Conservation (phyloP, 2,329 filamentous ascomycete species). For the Fusarium nelsonii region DNA sequence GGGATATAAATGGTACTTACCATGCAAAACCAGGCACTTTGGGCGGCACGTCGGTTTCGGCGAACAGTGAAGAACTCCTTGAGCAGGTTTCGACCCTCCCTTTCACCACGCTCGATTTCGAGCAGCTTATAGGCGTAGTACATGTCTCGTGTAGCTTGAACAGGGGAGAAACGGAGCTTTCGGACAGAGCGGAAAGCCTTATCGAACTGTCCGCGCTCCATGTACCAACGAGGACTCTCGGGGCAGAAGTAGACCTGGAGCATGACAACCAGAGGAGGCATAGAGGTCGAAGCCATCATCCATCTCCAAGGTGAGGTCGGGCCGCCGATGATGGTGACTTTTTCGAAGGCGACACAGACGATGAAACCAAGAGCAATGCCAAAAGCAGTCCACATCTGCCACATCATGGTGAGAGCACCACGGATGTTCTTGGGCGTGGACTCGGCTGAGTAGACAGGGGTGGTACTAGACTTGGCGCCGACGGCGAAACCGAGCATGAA, state of each 20-base stretch:
- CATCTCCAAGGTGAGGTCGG: constrained; percentile 51
- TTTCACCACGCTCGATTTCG: constrained; percentile 49
- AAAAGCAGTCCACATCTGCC: constrained; percentile 54
- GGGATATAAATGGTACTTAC: constrained; percentile 19
- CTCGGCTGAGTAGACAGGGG: constrained; percentile 54
- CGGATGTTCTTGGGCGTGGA: constrained; percentile 55
- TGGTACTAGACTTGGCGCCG: constrained; percentile 54
- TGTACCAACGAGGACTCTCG: constrained; percentile 66
- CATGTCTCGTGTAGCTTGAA: constrained; percentile 65
- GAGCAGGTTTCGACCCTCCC: constrained; percentile 49
- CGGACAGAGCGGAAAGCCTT: constrained; percentile 61
- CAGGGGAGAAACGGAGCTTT: constrained; percentile 59
- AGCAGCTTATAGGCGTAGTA: constrained; percentile 61
- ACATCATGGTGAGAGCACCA: constrained; percentile 56
- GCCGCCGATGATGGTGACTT: constrained; percentile 52
- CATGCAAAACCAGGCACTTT: constrained; percentile 55
- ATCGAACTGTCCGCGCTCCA: constrained; percentile 61
- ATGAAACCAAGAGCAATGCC: constrained; percentile 58
- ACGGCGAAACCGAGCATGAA: constrained; percentile 55
- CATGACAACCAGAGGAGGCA: constrained; percentile 65
- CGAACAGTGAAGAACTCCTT: constrained; percentile 56
- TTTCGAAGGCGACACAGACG: constrained; percentile 51
- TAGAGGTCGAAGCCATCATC: constrained; percentile 64
- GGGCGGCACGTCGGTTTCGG: constrained; percentile 53
- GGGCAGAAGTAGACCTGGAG: constrained; percentile 66